These are phyloP conservation scores for Curvularia verruculosa DNA, from an alignment of 2,329 filamentous ascomycete species.

Conservation along the genomic window DNA sequence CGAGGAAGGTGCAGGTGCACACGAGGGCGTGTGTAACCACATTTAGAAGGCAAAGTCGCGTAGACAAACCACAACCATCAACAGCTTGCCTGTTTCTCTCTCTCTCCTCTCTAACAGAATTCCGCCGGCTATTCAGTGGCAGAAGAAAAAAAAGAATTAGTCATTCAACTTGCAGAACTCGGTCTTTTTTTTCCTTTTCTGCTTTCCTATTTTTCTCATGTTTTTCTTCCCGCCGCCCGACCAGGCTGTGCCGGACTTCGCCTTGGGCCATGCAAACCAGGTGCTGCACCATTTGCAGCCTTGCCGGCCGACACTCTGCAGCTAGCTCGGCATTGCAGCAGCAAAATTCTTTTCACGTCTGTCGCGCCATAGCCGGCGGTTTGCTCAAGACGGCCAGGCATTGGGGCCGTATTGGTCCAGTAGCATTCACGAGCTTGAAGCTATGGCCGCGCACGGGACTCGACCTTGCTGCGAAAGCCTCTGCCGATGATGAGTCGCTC, in stretches of 20 bases:
- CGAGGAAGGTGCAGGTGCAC: constrained; percentile 11
- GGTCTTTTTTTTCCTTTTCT: background rate
- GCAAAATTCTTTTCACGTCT: constrained; percentile 12
- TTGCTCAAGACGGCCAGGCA: constrained; percentile 7
- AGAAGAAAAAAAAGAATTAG: background rate
- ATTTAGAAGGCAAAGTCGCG: constrained; percentile 3
- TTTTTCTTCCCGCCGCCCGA: background rate
- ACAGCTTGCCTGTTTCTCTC: constrained; percentile 4
- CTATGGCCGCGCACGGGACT: constrained; percentile 13
- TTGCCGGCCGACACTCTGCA: constrained; percentile 15
- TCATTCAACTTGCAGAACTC: background rate
- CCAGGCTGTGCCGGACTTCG: constrained; percentile 2
- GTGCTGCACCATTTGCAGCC: constrained; percentile 9
- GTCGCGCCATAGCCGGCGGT: constrained; percentile 14
- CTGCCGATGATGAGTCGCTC: constrained; percentile 18
- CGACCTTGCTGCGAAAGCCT: constrained; percentile 10
- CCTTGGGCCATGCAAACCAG: constrained; percentile 8
- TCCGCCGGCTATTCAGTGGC: background rate
- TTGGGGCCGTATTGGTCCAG: constrained; percentile 11
- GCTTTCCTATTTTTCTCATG: constrained; percentile 1
- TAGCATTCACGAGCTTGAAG: constrained; percentile 7
- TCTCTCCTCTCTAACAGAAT: constrained; percentile 4
- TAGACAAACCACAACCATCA: background rate
- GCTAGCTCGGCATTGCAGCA: constrained; percentile 11
- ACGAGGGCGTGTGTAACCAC: constrained; percentile 11